Base-by-base conservation (phyloP, 345 rosid genomes). In the Gossypium ekmanianum region DNA sequence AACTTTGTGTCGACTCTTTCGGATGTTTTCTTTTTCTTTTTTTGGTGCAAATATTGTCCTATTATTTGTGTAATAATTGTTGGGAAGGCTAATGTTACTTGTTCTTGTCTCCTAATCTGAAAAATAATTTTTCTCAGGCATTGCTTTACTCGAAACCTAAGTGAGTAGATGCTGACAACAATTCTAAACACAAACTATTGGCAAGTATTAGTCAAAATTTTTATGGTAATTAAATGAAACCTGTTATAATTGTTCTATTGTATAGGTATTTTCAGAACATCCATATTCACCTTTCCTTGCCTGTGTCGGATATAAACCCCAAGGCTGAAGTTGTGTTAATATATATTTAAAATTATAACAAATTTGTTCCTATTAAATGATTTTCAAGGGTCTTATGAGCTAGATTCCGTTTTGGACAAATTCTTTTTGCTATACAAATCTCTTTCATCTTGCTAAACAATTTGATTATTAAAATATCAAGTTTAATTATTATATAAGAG, bases 1-100 rank as follows among this genome's bases (percentile, higher is more conserved):
- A 27, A 27, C 22, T 34, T n/a, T n/a, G 2, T 8, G 3, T n/a
- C 59, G 41, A 18, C 11, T 45, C 39, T 44, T 43, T 22, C 62
- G 7, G 48, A 58, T 67, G 57, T 34, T 34, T 34, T 29, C 56
- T 51, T 51, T 14, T 14, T 51, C n/a, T 51, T 16, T 1, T 62
- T 67, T 47, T 80, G 34, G n/a, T 73, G 71, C 43, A 64, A 61
- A 73, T 75, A 44, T 58, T 26, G 64, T 55, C 68, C 63, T 54
- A 12, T 27, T 51, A 7, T 26, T 79, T 55, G 34, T 54, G 51
- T 71, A 71, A 71, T 55, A 73, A 59, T 41, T 29, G 47, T 27
- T 56, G 48, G 56, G 7, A 51, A 14, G 56, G 41, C 41, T 34
- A 34, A 34, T 34, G 41, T 34, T 1, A 34, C 7, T 5, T 34